Percentiles rank a stretch among this genome's conserved stretches.
Evolutionary conservation across 495 filamentous ascomycete genomes (phyloP).

Genomic region (Podospora tetraspora): DNA sequence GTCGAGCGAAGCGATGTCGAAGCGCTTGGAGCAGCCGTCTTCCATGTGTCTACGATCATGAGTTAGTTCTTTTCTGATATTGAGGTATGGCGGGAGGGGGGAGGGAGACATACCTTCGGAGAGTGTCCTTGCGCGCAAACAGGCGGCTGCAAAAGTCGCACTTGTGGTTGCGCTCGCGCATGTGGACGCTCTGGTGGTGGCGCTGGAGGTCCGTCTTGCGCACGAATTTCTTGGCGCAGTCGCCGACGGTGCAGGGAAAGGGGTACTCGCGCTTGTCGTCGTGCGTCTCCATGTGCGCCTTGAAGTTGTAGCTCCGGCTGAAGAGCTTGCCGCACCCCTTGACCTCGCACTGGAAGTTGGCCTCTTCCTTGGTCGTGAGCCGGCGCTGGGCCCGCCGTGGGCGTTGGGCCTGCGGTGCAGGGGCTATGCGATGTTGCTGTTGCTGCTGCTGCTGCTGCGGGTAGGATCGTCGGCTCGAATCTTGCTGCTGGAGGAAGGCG

Average conservation of each 20-base stretch:
- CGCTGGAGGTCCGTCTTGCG: conserved; percentile 80
- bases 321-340: conserved; percentile 74
- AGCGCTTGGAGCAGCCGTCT: conserved; percentile 70
- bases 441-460: neutral
- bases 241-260: conserved; percentile 57
- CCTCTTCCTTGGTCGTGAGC: conserved; percentile 65
- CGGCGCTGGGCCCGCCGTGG: conserved; percentile 47
- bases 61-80: conserved; percentile 17
- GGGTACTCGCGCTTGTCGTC: conserved; percentile 67
- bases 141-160: conserved; percentile 67
- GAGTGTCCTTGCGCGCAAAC: conserved; percentile 79
- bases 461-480: neutral
- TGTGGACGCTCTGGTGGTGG: conserved; percentile 79
- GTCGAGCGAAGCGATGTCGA: conserved; percentile 51
- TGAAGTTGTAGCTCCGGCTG: conserved; percentile 84
- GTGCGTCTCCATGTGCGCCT: conserved; percentile 85
- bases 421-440: neutral
- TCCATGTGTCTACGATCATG: conserved; percentile 59
- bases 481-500: conserved; percentile 31
- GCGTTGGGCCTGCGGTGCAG: conserved; percentile 16
- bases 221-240: conserved; percentile 70
- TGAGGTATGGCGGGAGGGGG: no score
- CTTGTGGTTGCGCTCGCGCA: conserved; percentile 63
- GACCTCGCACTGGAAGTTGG: conserved; percentile 67
- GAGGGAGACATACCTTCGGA: conserved; percentile 57